Evolutionary conservation across 2,329 filamentous ascomycete species (phyloP).

Genomic region (Claviceps sp.): DNA sequence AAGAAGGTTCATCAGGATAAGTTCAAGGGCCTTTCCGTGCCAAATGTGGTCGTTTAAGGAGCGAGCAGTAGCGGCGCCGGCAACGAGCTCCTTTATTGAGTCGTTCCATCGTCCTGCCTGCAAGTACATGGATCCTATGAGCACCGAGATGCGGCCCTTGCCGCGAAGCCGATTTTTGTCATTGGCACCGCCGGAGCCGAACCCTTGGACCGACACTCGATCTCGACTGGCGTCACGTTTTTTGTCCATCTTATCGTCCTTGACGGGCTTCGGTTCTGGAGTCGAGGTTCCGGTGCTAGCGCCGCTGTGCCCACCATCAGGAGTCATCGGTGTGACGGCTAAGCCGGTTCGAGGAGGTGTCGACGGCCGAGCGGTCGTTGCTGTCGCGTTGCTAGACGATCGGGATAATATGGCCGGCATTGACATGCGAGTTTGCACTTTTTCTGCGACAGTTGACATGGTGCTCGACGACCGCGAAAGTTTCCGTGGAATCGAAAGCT

Average conservation of each 20-base stretch:
- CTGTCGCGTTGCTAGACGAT: conserved; percentile 26
- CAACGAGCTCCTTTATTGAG: conserved; percentile 69
- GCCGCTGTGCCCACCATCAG: conserved; percentile 31
- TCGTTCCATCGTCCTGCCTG: conserved; percentile 84
- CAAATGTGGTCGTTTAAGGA: conserved; percentile 85
- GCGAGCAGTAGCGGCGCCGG: conserved; percentile 65
- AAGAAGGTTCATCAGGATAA: conserved; percentile 69
- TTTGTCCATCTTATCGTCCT: conserved; percentile 25
- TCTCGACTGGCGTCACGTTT: conserved; percentile 39
- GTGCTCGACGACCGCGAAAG: conserved; percentile 43
- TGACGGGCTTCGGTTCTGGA: conserved; percentile 26
- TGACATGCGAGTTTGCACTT: conserved; percentile 59
- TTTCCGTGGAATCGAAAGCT: conserved; percentile 29
- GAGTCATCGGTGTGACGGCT: conserved; percentile 34
- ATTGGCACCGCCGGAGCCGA: conserved; percentile 56
- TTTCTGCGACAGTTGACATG: conserved; percentile 39
- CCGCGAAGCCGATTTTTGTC: conserved; percentile 71
- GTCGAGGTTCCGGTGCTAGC: conserved; percentile 23
- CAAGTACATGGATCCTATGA: conserved; percentile 75
- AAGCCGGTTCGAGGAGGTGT: conserved; percentile 36
- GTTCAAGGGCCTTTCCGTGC: conserved; percentile 90
- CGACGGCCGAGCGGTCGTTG: conserved; percentile 35
- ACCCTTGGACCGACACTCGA: conserved; percentile 54
- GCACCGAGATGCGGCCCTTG: conserved; percentile 63
- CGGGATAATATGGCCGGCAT: conserved; percentile 55